phyloP scores from a whole-genome alignment of 75 land plant genomes.

The Pinus albicaulis region DNA sequence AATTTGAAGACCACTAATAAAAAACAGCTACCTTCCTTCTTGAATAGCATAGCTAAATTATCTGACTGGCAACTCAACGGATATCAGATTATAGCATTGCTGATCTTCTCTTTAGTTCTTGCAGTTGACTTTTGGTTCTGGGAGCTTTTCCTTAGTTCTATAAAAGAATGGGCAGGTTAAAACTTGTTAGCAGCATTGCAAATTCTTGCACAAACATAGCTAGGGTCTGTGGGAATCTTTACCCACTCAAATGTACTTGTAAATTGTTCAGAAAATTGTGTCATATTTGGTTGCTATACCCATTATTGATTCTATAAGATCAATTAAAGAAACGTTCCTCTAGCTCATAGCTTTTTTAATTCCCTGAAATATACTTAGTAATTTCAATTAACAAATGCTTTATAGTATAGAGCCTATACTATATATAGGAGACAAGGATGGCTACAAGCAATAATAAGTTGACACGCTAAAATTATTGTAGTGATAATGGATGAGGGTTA shows the following conservation, averaged over 20 bases:
- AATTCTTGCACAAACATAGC: background rate
- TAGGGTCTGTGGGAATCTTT: background rate
- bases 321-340: no score
- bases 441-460: no score
- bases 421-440: no score
- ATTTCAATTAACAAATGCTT: no score
- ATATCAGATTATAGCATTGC: slow-evolving; percentile 81
- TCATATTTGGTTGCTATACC: background rate
- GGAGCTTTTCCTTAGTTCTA: slow-evolving; percentile 74
- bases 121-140: slow-evolving; percentile 94
- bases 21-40: slow-evolving; percentile 42
- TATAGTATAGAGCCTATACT: no score
- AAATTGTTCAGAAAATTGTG: background rate
- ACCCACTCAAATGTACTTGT: background rate
- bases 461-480: no score
- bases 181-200: background rate
- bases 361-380: no score
- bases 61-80: slow-evolving; percentile 89
- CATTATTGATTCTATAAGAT: background rate
- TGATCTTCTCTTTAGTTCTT: slow-evolving; percentile 73
- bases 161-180: slow-evolving; percentile 45
- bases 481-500: no score
- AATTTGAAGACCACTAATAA: slow-evolving; percentile 21
- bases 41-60: slow-evolving; percentile 58
- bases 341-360: no score